Conservation (phyloP, 2,329 filamentous ascomycete species). For the Phialocephala sp. region DNA sequence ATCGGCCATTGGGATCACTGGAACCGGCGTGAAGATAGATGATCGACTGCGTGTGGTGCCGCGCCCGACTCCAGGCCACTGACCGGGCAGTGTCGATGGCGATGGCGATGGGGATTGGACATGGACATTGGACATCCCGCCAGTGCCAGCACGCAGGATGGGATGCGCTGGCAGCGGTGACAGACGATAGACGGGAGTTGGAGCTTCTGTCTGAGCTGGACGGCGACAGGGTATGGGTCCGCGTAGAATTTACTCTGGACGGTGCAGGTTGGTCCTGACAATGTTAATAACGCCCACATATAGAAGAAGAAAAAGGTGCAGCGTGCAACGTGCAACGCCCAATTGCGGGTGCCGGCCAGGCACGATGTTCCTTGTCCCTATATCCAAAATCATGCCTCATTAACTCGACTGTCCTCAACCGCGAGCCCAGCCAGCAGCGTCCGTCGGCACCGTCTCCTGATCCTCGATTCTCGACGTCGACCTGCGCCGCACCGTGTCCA, state of each 20-base stretch:
- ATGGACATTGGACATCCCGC: background rate
- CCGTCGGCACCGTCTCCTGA: constrained; percentile 17
- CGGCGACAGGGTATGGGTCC: background rate
- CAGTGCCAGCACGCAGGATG: background rate
- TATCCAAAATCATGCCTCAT: constrained; percentile 6
- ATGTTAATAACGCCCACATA: constrained; percentile 7
- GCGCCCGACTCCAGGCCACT: background rate
- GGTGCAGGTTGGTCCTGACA: constrained; percentile 11
- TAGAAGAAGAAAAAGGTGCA: constrained; percentile 5
- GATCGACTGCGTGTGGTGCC: background rate
- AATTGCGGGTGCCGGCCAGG: constrained; percentile 4
- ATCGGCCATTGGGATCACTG: background rate
- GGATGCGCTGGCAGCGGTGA: constrained; percentile 23
- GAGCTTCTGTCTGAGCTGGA: constrained; percentile 8
- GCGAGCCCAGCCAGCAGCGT: background rate
- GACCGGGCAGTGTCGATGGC: background rate
- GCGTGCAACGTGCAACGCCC: constrained; percentile 4
- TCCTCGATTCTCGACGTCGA: constrained; percentile 15
- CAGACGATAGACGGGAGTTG: background rate
- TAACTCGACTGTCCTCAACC: background rate
- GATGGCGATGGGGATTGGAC: constrained; percentile 8
- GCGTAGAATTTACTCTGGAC: constrained; percentile 15
- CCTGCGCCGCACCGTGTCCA: background rate
- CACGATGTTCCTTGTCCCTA: constrained; percentile 16
- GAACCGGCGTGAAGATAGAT: background rate